Evolutionary conservation across 2,329 filamentous ascomycete species (phyloP).

Genomic region (Tympanopsis confertula): DNA sequence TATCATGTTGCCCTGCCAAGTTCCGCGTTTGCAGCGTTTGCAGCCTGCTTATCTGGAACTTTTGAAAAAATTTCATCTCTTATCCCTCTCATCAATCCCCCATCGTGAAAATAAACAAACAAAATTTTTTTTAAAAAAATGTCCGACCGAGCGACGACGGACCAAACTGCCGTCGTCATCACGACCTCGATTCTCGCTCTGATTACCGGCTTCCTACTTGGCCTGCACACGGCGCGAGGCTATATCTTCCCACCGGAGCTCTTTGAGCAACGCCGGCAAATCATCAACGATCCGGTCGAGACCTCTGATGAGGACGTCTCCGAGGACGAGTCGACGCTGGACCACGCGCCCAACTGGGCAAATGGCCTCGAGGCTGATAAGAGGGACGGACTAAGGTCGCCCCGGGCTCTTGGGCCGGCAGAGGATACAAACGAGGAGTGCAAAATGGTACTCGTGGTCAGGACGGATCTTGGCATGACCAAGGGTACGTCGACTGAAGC

Average conservation of each 20-base stretch:
- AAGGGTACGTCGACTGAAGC: conserved; percentile 54
- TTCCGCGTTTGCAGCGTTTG: too few relatives aligned
- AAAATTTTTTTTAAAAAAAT: too few relatives aligned
- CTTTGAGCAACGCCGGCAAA: conserved; percentile 41
- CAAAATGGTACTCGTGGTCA: conserved; percentile 83
- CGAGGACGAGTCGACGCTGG: conserved; percentile 43
- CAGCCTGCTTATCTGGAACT: too few relatives aligned
- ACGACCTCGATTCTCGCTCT: conserved; percentile 65
- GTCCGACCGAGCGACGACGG: conserved; percentile 24
- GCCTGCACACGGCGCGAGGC: conserved; percentile 57
- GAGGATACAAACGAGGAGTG: conserved; percentile 60
- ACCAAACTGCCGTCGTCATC: conserved; percentile 48
- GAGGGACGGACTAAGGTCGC: conserved; percentile 37
- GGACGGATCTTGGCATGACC: conserved; percentile 93
- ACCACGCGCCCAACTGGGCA: conserved; percentile 58
- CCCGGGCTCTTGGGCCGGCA: conserved; percentile 23
- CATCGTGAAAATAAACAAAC: too few relatives aligned
- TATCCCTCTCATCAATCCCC: too few relatives aligned
- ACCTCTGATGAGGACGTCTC: conserved; percentile 60
- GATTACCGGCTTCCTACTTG: conserved; percentile 70
- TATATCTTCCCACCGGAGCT: conserved; percentile 46
- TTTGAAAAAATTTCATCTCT: too few relatives aligned
- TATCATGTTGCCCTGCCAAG: too few relatives aligned
- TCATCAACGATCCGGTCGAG: conserved; percentile 48
- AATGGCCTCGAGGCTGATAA: conserved; percentile 49